Evolutionary conservation across 345 rosid genomes (phyloP).

Genomic region (Moricandia moricandioides): DNA sequence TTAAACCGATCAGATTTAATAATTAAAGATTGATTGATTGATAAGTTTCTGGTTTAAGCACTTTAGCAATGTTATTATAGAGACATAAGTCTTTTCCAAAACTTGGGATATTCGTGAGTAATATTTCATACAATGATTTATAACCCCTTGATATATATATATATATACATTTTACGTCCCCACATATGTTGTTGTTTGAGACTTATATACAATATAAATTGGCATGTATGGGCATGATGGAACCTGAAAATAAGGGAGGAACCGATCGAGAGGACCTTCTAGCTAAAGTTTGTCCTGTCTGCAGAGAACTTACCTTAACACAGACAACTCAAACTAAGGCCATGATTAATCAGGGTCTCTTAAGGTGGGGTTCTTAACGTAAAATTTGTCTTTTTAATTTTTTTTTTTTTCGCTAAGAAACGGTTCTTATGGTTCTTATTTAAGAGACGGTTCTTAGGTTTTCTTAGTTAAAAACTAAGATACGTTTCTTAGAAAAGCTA

Average conservation of each 20-base stretch:
- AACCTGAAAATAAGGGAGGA: neutral
- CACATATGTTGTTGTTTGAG: neutral
- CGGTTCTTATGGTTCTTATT: too few relatives aligned
- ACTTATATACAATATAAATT: neutral
- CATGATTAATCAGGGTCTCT: too few relatives aligned
- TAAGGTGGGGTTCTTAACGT: too few relatives aligned
- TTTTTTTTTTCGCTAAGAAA: too few relatives aligned
- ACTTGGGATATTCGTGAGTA: neutral
- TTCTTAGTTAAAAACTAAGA: too few relatives aligned
- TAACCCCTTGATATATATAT: neutral
- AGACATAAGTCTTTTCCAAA: slow-evolving; percentile 1
- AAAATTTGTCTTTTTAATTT: too few relatives aligned
- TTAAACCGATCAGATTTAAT: slow-evolving; percentile 19
- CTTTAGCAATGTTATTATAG: neutral
- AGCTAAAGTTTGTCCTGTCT: slow-evolving; percentile 7
- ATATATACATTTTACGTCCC: neutral
- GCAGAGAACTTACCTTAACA: neutral
- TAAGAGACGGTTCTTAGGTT: too few relatives aligned
- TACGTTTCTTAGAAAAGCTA: too few relatives aligned
- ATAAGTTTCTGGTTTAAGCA: neutral
- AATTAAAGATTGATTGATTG: slow-evolving; percentile 20
- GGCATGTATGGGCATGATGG: neutral
- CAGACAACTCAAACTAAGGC: neutral
- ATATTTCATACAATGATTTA: neutral
- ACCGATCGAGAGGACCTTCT: neutral